Evolutionary conservation across 169 alveolate species (phyloP).

Genomic region (Cardiosporidium cionae): DNA sequence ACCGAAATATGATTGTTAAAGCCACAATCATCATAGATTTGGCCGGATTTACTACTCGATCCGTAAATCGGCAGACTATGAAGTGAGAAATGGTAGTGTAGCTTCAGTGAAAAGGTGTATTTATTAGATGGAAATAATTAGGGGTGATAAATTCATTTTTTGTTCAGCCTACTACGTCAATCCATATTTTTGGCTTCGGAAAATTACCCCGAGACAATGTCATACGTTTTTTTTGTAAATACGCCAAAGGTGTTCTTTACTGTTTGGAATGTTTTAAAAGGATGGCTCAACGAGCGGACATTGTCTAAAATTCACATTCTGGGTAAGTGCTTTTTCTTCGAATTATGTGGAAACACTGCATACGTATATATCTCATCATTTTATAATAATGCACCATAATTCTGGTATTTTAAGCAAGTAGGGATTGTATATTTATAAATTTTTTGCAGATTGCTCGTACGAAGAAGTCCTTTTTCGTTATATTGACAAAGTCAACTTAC

Average conservation of each 20-base stretch:
- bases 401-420: too few relatives aligned
- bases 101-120: too few relatives aligned
- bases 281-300: constrained; percentile 29
- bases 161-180: constrained; percentile 14
- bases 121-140: too few relatives aligned
- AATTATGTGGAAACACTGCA: too few relatives aligned
- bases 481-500: neutral
- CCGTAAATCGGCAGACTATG: constrained; percentile 26
- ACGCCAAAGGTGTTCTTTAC: constrained; percentile 24
- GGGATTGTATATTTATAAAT: neutral
- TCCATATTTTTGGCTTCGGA: constrained; percentile 18
- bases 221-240: constrained; percentile 22
- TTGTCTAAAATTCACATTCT: constrained; percentile 21
- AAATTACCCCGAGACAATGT: constrained; percentile 28
- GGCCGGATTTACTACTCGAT: constrained; percentile 27
- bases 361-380: too few relatives aligned
- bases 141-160: too few relatives aligned
- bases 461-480: neutral
- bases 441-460: neutral
- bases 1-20: constrained; percentile 16
- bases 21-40: constrained; percentile 23
- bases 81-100: too few relatives aligned
- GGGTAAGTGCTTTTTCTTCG: too few relatives aligned
- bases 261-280: constrained; percentile 22
- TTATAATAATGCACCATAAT: too few relatives aligned